phyloP scores from a whole-genome alignment of 148 eudicot species.

The Chenopodium album region DNA sequence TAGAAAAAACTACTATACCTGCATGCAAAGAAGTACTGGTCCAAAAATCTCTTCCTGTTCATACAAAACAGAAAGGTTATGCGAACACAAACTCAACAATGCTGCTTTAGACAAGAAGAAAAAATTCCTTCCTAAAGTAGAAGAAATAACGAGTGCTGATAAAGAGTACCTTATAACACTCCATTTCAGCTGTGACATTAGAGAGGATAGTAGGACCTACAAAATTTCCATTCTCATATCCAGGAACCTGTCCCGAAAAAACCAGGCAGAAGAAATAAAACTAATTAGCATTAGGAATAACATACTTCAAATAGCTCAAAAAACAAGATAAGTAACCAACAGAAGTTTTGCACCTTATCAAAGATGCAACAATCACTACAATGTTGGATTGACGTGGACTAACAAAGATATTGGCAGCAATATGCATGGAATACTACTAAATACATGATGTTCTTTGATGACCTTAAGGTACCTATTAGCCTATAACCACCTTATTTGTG shows the following conservation, averaged over 20 bases:
- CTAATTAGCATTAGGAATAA: background rate
- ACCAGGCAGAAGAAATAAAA: conserved; percentile 1
- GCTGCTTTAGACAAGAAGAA: background rate
- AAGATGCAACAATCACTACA: background rate
- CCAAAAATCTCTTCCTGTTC: conserved; percentile 97
- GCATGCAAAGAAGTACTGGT: conserved; percentile 94
- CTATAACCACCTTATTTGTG: background rate
- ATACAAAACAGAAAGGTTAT: conserved; percentile 6
- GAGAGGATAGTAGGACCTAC: conserved; percentile 89
- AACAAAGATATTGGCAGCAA: background rate
- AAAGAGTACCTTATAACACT: conserved; percentile 78
- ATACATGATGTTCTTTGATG: background rate
- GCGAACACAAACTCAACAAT: background rate
- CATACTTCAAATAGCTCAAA: background rate
- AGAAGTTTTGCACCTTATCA: conserved; percentile 12
- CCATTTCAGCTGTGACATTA: conserved; percentile 86
- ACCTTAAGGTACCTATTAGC: background rate
- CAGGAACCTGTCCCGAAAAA: conserved; percentile 60
- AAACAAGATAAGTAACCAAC: background rate
- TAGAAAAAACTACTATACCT: conserved; percentile 47
- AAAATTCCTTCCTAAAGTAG: background rate
- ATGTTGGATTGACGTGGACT: background rate
- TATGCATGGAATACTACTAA: background rate
- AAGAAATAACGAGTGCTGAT: background rate
- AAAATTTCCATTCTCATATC: conserved; percentile 92